Evolutionary conservation across 805 yeast species (phyloP).

Genomic region (Candida maesae): DNA sequence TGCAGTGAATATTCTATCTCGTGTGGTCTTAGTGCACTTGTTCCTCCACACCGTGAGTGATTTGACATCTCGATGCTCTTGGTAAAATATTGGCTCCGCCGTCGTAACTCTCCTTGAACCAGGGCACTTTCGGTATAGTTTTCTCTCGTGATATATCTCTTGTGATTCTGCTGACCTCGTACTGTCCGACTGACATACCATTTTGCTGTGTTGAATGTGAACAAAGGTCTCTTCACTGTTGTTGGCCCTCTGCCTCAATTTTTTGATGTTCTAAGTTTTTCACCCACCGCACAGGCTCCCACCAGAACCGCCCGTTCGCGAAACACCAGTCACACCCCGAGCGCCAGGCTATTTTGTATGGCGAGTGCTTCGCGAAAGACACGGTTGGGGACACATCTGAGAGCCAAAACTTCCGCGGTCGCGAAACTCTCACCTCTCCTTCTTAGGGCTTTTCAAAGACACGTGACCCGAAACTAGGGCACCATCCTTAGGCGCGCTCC

Average conservation of each 20-base stretch:
- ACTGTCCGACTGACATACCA: slow-evolving; percentile 9
- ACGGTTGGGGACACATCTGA: background rate
- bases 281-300: slow-evolving; percentile 3
- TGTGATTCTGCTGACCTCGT: background rate
- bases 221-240: slow-evolving; percentile 3
- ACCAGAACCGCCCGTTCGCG: background rate
- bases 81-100: background rate
- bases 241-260: slow-evolving; percentile 6
- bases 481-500: background rate
- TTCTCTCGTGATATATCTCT: background rate
- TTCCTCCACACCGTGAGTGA: too few relatives aligned
- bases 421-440: too few relatives aligned
- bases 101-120: background rate
- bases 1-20: too few relatives aligned
- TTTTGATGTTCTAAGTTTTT: slow-evolving; percentile 12
- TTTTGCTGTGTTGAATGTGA: slow-evolving; percentile 14
- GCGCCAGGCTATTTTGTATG: background rate
- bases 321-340: background rate
- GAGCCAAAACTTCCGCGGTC: background rate
- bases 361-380: background rate
- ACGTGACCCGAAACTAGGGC: background rate
- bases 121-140: background rate
- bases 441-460: background rate
- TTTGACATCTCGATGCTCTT: background rate
- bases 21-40: too few relatives aligned